Conservation (phyloP, 2,329 filamentous ascomycete species). For the Didymella lethalis region DNA sequence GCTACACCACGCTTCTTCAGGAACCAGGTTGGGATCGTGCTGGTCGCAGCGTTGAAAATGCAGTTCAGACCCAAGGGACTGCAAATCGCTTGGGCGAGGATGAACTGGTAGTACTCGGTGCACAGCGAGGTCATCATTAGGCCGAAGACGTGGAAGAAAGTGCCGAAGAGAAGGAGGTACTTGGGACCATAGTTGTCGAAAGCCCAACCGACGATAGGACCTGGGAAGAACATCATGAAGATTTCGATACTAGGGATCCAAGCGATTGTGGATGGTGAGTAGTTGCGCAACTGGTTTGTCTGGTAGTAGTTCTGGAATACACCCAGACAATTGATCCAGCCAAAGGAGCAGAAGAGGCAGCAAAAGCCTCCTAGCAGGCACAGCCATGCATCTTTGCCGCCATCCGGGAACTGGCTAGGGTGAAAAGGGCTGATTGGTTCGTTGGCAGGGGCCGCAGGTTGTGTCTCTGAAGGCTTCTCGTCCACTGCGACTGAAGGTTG, state of each 20-base stretch:
- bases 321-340: conserved; percentile 56
- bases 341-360: conserved; percentile 48
- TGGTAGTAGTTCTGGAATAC: conserved; percentile 59
- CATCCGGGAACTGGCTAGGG: conserved; percentile 49
- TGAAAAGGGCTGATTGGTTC: conserved; percentile 36
- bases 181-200: conserved; percentile 71
- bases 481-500: conserved; percentile 22
- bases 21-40: conserved; percentile 57
- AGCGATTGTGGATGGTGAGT: conserved; percentile 52
- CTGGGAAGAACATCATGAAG: conserved; percentile 61
- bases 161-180: conserved; percentile 61
- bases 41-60: conserved; percentile 62
- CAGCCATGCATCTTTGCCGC: conserved; percentile 48
- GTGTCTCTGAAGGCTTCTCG: conserved; percentile 23
- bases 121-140: conserved; percentile 70
- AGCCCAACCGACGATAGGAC: conserved; percentile 68
- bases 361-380: conserved; percentile 40
- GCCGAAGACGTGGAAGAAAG: conserved; percentile 65
- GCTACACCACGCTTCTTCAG: conserved; percentile 59
- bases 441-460: conserved; percentile 10
- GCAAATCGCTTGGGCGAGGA: conserved; percentile 63
- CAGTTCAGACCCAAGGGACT: conserved; percentile 61
- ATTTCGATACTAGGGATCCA: conserved; percentile 57
- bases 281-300: conserved; percentile 50
- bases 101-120: conserved; percentile 62